Conservation (phyloP, 164 flowering plant species). For the Vitis rotundifolia region DNA sequence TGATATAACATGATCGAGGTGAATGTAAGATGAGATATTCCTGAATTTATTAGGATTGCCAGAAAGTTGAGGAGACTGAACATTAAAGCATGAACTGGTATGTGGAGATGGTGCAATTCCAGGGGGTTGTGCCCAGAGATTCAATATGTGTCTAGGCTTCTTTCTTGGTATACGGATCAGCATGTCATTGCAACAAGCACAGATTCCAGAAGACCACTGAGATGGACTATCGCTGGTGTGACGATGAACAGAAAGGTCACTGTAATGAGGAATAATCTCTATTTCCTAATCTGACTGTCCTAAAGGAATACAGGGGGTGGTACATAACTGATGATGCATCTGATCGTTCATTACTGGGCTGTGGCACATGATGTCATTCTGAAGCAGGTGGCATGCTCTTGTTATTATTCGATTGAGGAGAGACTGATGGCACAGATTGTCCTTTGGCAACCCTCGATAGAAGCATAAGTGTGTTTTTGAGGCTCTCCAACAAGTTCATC, state of each 20-base stretch:
- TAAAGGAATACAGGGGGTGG: constrained; percentile 59
- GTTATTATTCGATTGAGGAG: constrained; percentile 35
- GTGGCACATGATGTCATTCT: constrained; percentile 54
- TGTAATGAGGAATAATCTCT: constrained; percentile 19
- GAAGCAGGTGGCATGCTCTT: constrained; percentile 43
- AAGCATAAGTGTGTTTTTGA: constrained; percentile 87
- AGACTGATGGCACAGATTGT: constrained; percentile 41
- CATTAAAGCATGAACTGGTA: constrained; percentile 53
- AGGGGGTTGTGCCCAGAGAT: constrained; percentile 63
- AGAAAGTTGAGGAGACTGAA: constrained; percentile 48
- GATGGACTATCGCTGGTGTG: constrained; percentile 19
- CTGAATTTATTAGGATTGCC: constrained; percentile 53
- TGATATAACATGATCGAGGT: constrained; percentile 61
- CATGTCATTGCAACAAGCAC: constrained; percentile 96
- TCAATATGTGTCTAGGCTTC: constrained; percentile 75
- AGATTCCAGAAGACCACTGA: constrained; percentile 93
- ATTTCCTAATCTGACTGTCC: constrained; percentile 55
- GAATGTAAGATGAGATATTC: constrained; percentile 66
- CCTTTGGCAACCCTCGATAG: constrained; percentile 80
- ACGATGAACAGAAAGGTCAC: constrained; percentile 16
- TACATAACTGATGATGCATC: constrained; percentile 22
- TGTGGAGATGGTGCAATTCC: constrained; percentile 70
- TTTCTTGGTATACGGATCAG: constrained; percentile 82
- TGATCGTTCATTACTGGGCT: constrained; percentile 39
- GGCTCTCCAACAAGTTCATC: constrained; percentile 77